Conservation (phyloP, 768 basidiomycete species). For the Amanita inopinata region DNA sequence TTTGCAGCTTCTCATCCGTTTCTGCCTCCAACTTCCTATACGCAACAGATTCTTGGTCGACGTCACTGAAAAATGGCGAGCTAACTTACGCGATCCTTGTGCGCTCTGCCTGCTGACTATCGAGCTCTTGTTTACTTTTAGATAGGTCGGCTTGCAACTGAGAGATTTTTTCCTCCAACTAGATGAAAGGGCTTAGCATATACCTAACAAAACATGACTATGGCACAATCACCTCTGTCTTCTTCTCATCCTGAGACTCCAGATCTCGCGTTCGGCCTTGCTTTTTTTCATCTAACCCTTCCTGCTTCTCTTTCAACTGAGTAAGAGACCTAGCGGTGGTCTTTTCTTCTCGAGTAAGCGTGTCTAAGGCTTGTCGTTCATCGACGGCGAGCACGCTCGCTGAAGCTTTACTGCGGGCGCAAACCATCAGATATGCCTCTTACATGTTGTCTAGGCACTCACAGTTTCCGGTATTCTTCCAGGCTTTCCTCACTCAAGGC, state of each 20-base stretch:
- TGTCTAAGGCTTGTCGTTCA: conserved; percentile 81
- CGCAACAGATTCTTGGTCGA: background rate
- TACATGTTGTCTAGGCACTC: conserved; percentile 17
- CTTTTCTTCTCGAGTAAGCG: conserved; percentile 76
- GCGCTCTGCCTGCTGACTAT: conserved; percentile 79
- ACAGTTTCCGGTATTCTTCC: conserved; percentile 82
- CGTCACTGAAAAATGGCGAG: background rate
- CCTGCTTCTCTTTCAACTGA: conserved; percentile 60
- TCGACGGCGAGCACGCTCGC: conserved; percentile 75
- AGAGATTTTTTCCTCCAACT: conserved; percentile 56
- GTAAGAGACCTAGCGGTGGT: conserved; percentile 51
- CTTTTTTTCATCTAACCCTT: conserved; percentile 51
- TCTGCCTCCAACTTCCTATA: conserved; percentile 82
- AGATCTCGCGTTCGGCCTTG: conserved; percentile 48
- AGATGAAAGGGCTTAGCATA: conserved; percentile 1
- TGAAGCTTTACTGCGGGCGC: conserved; percentile 52
- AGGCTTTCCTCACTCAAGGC: conserved; percentile 77
- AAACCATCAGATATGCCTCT: background rate
- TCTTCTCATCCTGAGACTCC: conserved; percentile 35
- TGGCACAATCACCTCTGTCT: conserved; percentile 38
- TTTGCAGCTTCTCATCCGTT: conserved; percentile 83
- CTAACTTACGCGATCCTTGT: conserved; percentile 60
- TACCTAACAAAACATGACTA: background rate
- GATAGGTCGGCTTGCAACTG: conserved; percentile 52
- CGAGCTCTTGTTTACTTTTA: conserved; percentile 63